Evolutionary conservation across 2,329 filamentous ascomycete genomes (phyloP).

Genomic region (Clarireedia hainanense): DNA sequence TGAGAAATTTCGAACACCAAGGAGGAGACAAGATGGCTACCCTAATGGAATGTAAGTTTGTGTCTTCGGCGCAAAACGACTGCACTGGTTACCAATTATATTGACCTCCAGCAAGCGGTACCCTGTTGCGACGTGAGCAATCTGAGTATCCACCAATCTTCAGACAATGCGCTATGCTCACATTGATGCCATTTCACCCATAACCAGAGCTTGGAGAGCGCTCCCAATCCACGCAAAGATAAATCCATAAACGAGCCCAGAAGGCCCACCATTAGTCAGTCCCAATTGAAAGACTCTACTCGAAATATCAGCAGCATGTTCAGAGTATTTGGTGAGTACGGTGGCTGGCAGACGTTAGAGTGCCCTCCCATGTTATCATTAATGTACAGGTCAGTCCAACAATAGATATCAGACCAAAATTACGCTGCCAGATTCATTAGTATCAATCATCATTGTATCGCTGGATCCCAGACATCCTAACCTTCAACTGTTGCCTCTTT

Average conservation of each 20-base stretch:
- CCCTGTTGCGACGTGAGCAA: conserved; percentile 13
- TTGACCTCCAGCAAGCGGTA: conserved; percentile 10
- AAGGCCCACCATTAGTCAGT: conserved; percentile 1
- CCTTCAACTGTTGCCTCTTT: conserved; percentile 9
- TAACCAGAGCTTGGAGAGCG: conserved; percentile 1
- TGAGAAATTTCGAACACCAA: conserved; percentile 8
- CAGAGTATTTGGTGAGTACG: not conserved
- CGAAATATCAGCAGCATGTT: not conserved
- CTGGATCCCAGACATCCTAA: not conserved
- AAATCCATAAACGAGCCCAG: conserved; percentile 2
- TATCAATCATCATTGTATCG: not conserved
- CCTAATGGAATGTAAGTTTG: not conserved
- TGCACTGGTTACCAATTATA: conserved; percentile 5
- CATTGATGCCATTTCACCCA: conserved; percentile 13
- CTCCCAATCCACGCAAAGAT: conserved; percentile 4
- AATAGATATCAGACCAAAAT: not conserved
- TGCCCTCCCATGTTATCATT: conserved; percentile 6
- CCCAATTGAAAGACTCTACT: conserved; percentile 1
- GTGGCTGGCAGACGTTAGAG: not conserved
- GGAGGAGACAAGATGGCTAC: conserved; percentile 9
- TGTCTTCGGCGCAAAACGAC: not conserved
- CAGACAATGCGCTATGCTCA: conserved; percentile 5
- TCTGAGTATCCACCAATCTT: not conserved
- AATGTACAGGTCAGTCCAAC: not conserved
- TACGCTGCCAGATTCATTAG: not conserved